phyloP scores from a whole-genome alignment of 495 filamentous ascomycete species.

The Xanthoparmelia taractica region DNA sequence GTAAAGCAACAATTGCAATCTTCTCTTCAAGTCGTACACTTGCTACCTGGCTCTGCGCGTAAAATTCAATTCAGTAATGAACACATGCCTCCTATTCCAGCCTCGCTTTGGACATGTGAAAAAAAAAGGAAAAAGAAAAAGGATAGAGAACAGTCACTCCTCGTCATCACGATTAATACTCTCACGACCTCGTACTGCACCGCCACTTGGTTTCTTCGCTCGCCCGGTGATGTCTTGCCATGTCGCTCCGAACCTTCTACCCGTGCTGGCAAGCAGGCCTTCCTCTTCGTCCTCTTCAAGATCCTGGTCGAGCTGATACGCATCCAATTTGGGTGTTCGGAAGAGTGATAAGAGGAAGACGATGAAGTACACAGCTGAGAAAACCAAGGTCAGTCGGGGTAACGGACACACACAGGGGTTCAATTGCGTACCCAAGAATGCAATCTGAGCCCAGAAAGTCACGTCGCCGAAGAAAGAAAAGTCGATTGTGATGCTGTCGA shows the following conservation, averaged over 20 bases:
- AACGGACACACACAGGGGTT: not conserved
- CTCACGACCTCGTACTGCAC: constrained; percentile 11
- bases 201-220: constrained; percentile 24
- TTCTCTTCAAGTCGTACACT: too few species aligned
- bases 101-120: too few species aligned
- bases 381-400: constrained; percentile 19
- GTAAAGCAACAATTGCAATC: too few species aligned
- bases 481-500: constrained; percentile 89
- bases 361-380: constrained; percentile 66
- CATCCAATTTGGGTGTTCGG: constrained; percentile 67
- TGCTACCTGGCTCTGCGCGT: too few species aligned
- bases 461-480: constrained; percentile 94
- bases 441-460: constrained; percentile 92
- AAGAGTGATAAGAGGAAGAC: constrained; percentile 69
- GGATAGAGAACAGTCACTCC: too few species aligned
- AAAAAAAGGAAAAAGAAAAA: too few species aligned
- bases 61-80: too few species aligned
- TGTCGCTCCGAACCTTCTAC: constrained; percentile 69
- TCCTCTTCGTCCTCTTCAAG: constrained; percentile 94
- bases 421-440: constrained; percentile 58
- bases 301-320: constrained; percentile 73
- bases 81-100: too few species aligned
- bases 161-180: constrained; percentile 17
- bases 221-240: constrained; percentile 78
- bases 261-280: constrained; percentile 72